Percentiles rank a stretch among this genome's conserved stretches.
These are phyloP conservation scores for Moesziomyces aphidis DNA, from an alignment of 1,284 basidiomycete genomes.

Conservation along the genomic window DNA sequence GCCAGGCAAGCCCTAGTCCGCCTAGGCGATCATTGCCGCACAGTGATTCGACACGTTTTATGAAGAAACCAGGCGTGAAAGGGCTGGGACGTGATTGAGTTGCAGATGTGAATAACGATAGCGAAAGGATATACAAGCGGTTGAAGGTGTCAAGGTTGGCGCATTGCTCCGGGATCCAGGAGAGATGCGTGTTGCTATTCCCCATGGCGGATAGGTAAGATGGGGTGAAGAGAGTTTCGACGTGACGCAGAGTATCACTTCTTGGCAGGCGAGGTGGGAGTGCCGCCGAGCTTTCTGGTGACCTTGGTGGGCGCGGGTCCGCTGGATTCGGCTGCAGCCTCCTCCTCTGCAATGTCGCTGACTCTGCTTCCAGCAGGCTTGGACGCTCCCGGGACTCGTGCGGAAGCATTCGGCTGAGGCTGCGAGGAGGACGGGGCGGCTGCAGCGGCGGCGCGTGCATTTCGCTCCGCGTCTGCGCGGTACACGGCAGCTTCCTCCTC, in stretches of 20 bases:
- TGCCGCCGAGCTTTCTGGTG: conserved; percentile 36
- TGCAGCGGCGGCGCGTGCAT: conserved; percentile 19
- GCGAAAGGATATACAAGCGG: neutral
- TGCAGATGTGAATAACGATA: neutral
- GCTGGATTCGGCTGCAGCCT: conserved; percentile 36
- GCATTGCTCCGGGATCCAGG: too few relatives aligned
- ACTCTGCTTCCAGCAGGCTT: conserved; percentile 9
- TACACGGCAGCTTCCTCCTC: conserved; percentile 50
- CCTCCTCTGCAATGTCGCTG: conserved; percentile 33
- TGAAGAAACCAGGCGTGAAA: neutral
- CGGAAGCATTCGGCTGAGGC: neutral
- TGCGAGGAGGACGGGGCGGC: neutral
- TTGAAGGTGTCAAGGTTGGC: too few relatives aligned
- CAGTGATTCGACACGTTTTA: neutral
- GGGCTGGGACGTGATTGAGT: neutral
- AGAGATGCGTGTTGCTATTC: too few relatives aligned
- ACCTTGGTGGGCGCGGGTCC: conserved; percentile 38
- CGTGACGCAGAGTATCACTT: conserved; percentile 6
- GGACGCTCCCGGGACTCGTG: neutral
- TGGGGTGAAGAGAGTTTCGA: neutral
- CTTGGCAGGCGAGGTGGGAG: conserved; percentile 19
- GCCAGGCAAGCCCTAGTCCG: neutral
- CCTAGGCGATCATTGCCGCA: neutral
- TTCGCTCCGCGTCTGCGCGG: conserved; percentile 36
- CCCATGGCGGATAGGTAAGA: too few relatives aligned